Evolutionary conservation across 805 yeast genomes (phyloP).

Genomic region (Candida ponderosae): DNA sequence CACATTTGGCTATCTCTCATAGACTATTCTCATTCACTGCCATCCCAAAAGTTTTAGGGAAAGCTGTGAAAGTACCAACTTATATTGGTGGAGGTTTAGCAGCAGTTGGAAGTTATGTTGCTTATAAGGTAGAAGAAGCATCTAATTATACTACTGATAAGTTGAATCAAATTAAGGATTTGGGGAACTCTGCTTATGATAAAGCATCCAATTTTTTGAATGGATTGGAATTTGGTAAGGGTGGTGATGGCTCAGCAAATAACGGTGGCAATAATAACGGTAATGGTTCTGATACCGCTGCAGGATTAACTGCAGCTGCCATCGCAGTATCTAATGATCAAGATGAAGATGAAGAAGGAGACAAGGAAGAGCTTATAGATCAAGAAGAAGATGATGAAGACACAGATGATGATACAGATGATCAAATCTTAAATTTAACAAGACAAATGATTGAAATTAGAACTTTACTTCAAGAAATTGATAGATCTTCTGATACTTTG

Average conservation of each 20-base stretch:
- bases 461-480: conserved; percentile 65
- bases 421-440: conserved; percentile 82
- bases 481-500: conserved; percentile 62
- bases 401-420: conserved; percentile 52
- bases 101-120: conserved; percentile 90
- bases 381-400: conserved; percentile 45
- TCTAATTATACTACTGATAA: conserved; percentile 62
- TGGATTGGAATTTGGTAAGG: conserved; percentile 18
- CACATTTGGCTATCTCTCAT: neutral
- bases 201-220: conserved; percentile 17
- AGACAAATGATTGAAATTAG: conserved; percentile 96
- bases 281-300: conserved; percentile 33
- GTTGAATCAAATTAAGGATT: conserved; percentile 52
- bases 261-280: conserved; percentile 20
- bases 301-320: conserved; percentile 53
- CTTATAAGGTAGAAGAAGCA: conserved; percentile 88
- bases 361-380: conserved; percentile 26
- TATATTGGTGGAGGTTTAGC: conserved; percentile 86
- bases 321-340: conserved; percentile 35
- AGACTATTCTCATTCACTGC: conserved; percentile 20
- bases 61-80: conserved; percentile 60
- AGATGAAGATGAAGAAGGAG: conserved; percentile 35
- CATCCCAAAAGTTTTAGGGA: conserved; percentile 46
- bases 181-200: conserved; percentile 48
- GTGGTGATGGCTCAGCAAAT: conserved; percentile 20